Evolutionary conservation across 2,329 filamentous ascomycete genomes (phyloP), one percentile per base, ranked within the genome.

Genomic region (Colletotrichum sp.): DNA sequence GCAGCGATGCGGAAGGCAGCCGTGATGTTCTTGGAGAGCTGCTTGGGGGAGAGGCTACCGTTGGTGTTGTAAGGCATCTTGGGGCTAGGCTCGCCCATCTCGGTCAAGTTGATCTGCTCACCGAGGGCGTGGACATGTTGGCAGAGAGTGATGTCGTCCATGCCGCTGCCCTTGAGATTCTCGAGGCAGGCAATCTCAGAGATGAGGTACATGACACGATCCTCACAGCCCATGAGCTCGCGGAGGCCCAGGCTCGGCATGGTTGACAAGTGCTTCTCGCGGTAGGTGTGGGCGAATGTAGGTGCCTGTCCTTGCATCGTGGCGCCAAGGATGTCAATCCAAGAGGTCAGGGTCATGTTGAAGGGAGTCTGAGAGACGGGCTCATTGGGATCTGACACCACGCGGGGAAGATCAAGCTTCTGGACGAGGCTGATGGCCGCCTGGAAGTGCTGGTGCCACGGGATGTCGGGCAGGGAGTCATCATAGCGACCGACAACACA

Each of bases 381-480:
- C 78, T 93, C 90, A 66, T 88, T 88, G 66, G 90, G 88, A 76
- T 92, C 89, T 58, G 91, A 88, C 70, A 96, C 91, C 64, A 93
- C 84, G 52, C 90, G 89, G 12, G 94, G 93, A 52, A 98, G 91
- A 75, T 96, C 93, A 38, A 98, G 93, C 85, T 95, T 96, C 83
- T 94, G 92, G 28, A 98, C 94, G 69, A 98, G 90, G 79, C 93
- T 96, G 79, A 94, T 94, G 24, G 94, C 96, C 5, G 96, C 96
- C 83, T 97, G 94, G 87, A 98, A 98, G 87, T 99, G 97, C 83
- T 98, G 95, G 87, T 96, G 95, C 97, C 97, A 99, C 26, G 96
- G 93, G 80, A 98, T 98, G 83, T 98, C 96, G 18, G 95, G 94
- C 28, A 98, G 91, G 62, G 91, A 91, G 82, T 98, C 95, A 80